Base-by-base conservation (phyloP, 352 stramenopile species). In the Pythium plurisporium region DNA sequence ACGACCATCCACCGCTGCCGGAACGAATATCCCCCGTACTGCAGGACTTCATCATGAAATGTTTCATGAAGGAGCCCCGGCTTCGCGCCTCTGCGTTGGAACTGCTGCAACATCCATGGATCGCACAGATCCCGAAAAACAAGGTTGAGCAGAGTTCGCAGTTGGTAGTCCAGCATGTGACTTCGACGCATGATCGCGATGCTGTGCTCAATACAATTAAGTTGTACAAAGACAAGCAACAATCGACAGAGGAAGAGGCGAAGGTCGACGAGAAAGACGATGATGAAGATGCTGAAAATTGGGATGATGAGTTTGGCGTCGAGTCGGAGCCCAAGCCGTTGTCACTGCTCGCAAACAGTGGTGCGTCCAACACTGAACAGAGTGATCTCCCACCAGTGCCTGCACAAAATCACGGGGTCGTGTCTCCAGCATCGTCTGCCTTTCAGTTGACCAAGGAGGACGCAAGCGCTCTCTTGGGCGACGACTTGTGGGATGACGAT, bases 41-140 rank as follows among this genome's bases (percentile, higher is more conserved):
- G 19, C 78, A 95, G 30, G 89, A 97, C 56, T 98, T 98, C 29
- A 91, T 96, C 55, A 89, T 91, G 79, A 94, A 96, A 43, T 96
- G 87, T 36, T 94, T 95, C 61, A 93, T 95, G 82, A 97, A 97
- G 65, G 86, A 98, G 57, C 87, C 91, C 19, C 65, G 77, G 25
- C 66, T 96, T 29, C 74, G 89, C 45, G 72, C 69, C 26, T 94
- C 82, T 5, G 90, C 90, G 0, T 74, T 87, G 7, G 86, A 98
- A 51, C 76, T 98, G 41, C 70, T 98, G 4, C 50, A 53, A 30
- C 87, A 97, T 56, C 89, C 90, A 23, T 98, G 91, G 91, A 95
- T 97, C 49, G 74, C 80, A 4, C 83, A 92, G 51, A 94, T 94
- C 56, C 86, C 84, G 0, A 85, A 86, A 31, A 94, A 85, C 55